Base-by-base conservation (phyloP, 352 stramenopile species). In the Pythium insidiosum region DNA sequence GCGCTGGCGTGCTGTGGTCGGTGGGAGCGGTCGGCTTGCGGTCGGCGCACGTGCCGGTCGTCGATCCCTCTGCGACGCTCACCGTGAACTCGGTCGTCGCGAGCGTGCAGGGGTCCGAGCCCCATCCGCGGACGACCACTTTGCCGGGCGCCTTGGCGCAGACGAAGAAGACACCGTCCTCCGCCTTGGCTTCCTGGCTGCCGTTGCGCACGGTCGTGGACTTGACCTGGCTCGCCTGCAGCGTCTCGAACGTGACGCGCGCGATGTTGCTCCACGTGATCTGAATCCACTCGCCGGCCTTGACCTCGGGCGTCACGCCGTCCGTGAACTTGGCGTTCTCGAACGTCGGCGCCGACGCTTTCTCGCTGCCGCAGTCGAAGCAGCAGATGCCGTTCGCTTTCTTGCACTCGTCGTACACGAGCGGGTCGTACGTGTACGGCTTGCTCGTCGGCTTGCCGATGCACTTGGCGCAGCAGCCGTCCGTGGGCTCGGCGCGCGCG, bases 351-450 rank as follows among this genome's bases (percentile, higher is more conserved):
- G 53, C 43, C 9, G 52, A 26, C 4, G 51, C 45, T 18, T 22
- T 20, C 15, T 61, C 50, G 15, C 45, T 36, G 20, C 67, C 65
- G 60, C 75, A 88, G 50, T 81, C 63, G 57, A 78, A 88, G 66
- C 75, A 88, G 51, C 75, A 88, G 19, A 88, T 63, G 24, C 75
- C 72, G 26, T 58, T 52, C 6, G 55, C 68, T 1, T 66, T 62
- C 26, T 52, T 63, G 50, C 75, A 88, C 45, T 88, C 56, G 5
- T 42, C 40, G 57, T 73, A 73, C 21, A 88, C 53, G 6, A 82
- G 33, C 24, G 75, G 75, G 56, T 88, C 75, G 57, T 87, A 87
- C 30, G 60, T 68, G 66, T 83, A 87, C 21, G 57, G 45, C 15
- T 58, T 22, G 47, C 55, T 50, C n/a, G 74, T 63, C 25, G 69